Conservation (phyloP, 164 flowering plant genomes). For the Tetracentron sinense region DNA sequence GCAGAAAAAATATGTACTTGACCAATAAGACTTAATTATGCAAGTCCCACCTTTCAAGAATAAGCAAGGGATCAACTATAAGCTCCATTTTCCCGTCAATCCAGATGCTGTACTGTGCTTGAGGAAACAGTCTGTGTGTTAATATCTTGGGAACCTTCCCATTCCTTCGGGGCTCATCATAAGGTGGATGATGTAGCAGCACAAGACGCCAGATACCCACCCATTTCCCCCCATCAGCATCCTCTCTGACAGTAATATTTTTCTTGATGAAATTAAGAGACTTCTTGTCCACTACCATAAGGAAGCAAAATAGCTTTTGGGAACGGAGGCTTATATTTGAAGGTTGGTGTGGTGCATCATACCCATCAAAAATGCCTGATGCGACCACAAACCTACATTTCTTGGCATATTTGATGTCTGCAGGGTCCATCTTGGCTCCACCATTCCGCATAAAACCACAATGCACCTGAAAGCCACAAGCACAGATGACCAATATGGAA, state of each 20-base stretch:
- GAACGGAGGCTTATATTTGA: constrained; percentile 76
- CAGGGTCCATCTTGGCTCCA: constrained; percentile 82
- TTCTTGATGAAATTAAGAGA: constrained; percentile 66
- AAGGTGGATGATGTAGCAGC: constrained; percentile 66
- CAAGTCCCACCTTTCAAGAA: constrained; percentile 70
- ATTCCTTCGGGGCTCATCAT: constrained; percentile 97
- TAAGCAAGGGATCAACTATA: constrained; percentile 83
- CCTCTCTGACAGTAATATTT: constrained; percentile 63
- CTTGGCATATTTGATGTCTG: constrained; percentile 62
- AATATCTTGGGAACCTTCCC: constrained; percentile 97
- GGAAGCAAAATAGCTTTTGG: constrained; percentile 83
- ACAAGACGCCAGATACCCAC: constrained; percentile 94
- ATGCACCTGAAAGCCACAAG: constrained; percentile 64
- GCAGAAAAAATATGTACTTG: constrained; percentile 6
- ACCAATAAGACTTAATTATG: background rate
- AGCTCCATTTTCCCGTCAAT: constrained; percentile 99
- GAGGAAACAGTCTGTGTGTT: constrained; percentile 89
- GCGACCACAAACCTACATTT: constrained; percentile 91
- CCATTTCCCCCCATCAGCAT: constrained; percentile 70
- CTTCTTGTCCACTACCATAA: constrained; percentile 90
- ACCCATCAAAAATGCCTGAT: constrained; percentile 97
- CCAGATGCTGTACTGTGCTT: constrained; percentile 95
- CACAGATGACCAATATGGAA: background rate
- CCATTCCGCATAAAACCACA: constrained; percentile 86
- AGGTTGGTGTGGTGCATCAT: constrained; percentile 94